Percentiles rank a stretch among this genome's conserved stretches.
These are phyloP conservation scores for Fusarium udum DNA, from an alignment of 2,329 filamentous ascomycete genomes.

Conservation along the genomic window DNA sequence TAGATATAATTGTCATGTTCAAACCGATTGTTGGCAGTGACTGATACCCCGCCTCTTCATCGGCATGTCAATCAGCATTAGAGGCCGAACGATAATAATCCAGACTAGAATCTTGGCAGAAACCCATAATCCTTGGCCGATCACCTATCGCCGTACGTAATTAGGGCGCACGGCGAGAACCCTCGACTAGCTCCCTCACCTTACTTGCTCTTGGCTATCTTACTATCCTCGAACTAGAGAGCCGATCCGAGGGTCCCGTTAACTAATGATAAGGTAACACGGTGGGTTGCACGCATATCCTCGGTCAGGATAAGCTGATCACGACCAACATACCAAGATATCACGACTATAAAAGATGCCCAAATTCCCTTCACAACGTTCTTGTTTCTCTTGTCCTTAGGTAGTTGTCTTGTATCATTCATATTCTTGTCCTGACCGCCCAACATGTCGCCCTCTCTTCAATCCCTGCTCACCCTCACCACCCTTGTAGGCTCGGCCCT, in stretches of 20 bases:
- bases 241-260: constrained; percentile 1
- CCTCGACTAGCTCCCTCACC: background rate
- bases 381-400: background rate
- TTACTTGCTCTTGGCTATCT: constrained; percentile 6
- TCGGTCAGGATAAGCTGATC: background rate
- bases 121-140: constrained; percentile 1
- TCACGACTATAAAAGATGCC: constrained; percentile 16
- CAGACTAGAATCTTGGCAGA: constrained; percentile 11
- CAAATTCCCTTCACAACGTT: background rate
- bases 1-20: background rate
- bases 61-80: background rate
- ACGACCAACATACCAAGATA: background rate
- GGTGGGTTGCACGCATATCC: constrained; percentile 9
- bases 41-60: background rate
- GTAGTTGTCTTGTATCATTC: background rate
- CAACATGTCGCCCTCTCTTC: constrained; percentile 17
- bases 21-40: background rate
- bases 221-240: constrained; percentile 2
- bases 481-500: constrained; percentile 16
- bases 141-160: constrained; percentile 22
- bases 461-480: constrained; percentile 15
- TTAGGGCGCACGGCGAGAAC: background rate
- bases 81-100: background rate
- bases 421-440: background rate
- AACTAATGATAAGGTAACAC: constrained; percentile 31